These are phyloP conservation scores for Davidsoniella eucalypti DNA, from an alignment of 2,329 filamentous ascomycete species.

Conservation along the genomic window DNA sequence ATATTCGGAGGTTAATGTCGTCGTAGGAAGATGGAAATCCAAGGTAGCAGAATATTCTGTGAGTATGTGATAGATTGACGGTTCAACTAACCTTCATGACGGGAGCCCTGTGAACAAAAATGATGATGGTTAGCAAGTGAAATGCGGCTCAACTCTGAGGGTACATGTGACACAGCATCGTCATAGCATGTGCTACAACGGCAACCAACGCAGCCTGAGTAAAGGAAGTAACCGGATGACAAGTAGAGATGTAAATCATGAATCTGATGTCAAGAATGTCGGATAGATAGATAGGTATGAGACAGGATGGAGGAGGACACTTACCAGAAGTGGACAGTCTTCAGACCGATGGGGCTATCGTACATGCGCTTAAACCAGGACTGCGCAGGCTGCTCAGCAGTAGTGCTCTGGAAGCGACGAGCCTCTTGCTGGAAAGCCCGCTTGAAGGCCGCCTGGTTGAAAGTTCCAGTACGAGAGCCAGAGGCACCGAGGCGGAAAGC, in stretches of 20 bases:
- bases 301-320: constrained; percentile 15
- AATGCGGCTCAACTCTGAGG: neutral
- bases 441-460: constrained; percentile 38
- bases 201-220: neutral
- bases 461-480: constrained; percentile 27
- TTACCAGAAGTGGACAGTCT: constrained; percentile 98
- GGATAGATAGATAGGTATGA: no score
- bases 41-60: neutral
- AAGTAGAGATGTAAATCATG: neutral
- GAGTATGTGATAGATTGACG: neutral
- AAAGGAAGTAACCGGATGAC: neutral
- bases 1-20: neutral
- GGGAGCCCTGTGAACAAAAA: constrained; percentile 48
- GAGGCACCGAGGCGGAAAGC: constrained; percentile 27
- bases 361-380: constrained; percentile 63
- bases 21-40: neutral
- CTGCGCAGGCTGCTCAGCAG: constrained; percentile 29
- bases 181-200: neutral
- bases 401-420: constrained; percentile 51
- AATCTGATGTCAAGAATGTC: no score
- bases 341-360: constrained; percentile 65
- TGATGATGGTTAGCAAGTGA: constrained; percentile 15
- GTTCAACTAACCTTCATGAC: constrained; percentile 55
- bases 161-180: constrained; percentile 8
- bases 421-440: constrained; percentile 17